Evolutionary conservation across 2,329 filamentous ascomycete genomes (phyloP).

Genomic region (Microsporum canis): DNA sequence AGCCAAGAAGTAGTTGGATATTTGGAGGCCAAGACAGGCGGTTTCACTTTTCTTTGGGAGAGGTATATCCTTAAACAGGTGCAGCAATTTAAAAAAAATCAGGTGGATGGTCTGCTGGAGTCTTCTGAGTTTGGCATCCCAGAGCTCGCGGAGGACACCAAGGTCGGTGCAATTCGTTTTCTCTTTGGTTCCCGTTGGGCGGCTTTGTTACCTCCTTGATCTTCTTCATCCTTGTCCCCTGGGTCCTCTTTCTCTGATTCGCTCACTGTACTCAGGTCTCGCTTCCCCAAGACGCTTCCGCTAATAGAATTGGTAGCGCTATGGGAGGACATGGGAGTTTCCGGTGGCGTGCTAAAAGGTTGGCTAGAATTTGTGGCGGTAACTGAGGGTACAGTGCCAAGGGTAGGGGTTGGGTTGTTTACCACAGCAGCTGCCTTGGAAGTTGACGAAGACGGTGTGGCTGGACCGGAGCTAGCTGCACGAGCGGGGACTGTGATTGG

Average conservation of each 20-base stretch:
- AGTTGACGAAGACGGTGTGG: constrained; percentile 6
- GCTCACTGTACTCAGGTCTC: constrained; percentile 32
- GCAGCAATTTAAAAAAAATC: not conserved
- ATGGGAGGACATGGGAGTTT: constrained; percentile 58
- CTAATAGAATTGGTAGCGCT: constrained; percentile 46
- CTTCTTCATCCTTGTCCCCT: not conserved
- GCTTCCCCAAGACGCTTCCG: constrained; percentile 44
- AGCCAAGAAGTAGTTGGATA: not conserved
- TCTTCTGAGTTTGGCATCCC: not conserved
- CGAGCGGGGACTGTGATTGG: constrained; percentile 40
- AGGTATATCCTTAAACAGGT: not conserved
- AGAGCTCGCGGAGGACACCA: constrained; percentile 9
- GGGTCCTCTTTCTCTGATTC: constrained; percentile 38
- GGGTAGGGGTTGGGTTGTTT: constrained; percentile 67
- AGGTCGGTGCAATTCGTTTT: constrained; percentile 15
- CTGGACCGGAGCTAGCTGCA: constrained; percentile 3
- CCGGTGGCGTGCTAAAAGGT: constrained; percentile 63
- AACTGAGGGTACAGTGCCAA: constrained; percentile 65
- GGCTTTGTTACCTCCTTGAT: not conserved
- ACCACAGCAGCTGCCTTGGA: constrained; percentile 25
- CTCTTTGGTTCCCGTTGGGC: constrained; percentile 11
- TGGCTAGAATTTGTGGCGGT: constrained; percentile 56
- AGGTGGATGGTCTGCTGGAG: not conserved
- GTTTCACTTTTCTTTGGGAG: not conserved
- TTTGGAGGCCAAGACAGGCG: not conserved